Percentiles rank a stretch among this genome's conserved stretches.
phyloP scores from a whole-genome alignment of 2,329 filamentous ascomycete genomes.

The Pyricularia pennisetigena region DNA sequence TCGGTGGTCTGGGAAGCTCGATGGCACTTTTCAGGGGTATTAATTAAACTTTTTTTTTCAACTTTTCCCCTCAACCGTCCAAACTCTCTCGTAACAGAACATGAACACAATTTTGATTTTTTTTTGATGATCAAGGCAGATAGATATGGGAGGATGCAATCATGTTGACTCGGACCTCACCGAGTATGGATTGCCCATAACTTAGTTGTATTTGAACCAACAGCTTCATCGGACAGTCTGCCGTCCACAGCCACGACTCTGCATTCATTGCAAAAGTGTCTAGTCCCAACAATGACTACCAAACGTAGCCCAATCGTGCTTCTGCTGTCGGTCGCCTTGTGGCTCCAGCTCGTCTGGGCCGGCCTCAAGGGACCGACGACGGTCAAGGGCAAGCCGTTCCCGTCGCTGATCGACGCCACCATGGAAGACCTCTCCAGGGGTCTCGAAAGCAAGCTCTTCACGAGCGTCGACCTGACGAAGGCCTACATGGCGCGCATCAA shows the following conservation, averaged over 20 bases:
- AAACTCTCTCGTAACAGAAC: too few relatives aligned
- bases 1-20: too few relatives aligned
- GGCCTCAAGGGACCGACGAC: background rate
- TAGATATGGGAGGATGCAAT: too few relatives aligned
- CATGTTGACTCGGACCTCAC: too few relatives aligned
- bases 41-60: too few relatives aligned
- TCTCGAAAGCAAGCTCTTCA: slow-evolving; percentile 21
- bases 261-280: background rate
- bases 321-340: background rate
- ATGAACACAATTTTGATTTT: too few relatives aligned
- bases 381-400: slow-evolving; percentile 15
- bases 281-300: background rate
- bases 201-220: background rate
- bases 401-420: slow-evolving; percentile 21
- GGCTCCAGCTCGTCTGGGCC: background rate
- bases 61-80: too few relatives aligned
- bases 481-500: slow-evolving; percentile 19
- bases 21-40: too few relatives aligned
- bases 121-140: too few relatives aligned
- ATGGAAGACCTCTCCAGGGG: slow-evolving; percentile 22
- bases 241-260: background rate
- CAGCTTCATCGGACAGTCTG: background rate
- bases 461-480: slow-evolving; percentile 25
- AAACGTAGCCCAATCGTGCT: background rate
- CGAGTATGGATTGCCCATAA: too few relatives aligned